Evolutionary conservation across 2,329 filamentous ascomycete species (phyloP).

Genomic region (Botrytis paeoniae): DNA sequence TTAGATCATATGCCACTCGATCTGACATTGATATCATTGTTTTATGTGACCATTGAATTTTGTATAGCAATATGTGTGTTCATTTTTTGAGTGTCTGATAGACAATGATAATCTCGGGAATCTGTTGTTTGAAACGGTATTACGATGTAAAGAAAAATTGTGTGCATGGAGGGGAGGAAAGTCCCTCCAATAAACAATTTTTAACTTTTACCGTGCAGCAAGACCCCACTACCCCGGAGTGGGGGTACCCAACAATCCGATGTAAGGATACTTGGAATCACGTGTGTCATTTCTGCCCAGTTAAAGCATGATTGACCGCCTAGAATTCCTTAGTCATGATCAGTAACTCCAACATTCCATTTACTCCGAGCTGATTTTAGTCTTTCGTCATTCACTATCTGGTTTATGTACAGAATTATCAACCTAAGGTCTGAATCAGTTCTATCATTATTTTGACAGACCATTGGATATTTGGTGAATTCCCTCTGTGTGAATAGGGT

Average conservation of each 20-base stretch:
- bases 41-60: neutral
- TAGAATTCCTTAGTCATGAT: neutral
- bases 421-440: neutral
- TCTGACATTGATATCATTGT: neutral
- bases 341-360: neutral
- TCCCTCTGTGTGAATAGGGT: neutral
- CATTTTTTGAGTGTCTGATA: neutral
- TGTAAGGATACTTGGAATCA: neutral
- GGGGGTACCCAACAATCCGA: neutral
- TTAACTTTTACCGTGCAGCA: neutral
- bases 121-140: neutral
- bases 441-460: neutral
- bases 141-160: neutral
- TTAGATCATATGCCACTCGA: slow-evolving; percentile 15
- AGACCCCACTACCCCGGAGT: slow-evolving; percentile 1
- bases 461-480: neutral
- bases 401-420: neutral
- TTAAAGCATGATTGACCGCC: neutral
- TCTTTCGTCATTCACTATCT: neutral
- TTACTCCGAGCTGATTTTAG: neutral
- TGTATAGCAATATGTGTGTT: neutral
- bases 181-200: neutral
- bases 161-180: neutral
- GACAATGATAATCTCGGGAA: neutral
- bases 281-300: neutral